Base-by-base conservation (phyloP, 2,329 filamentous ascomycete genomes). In the Aspergillus caelatus region DNA sequence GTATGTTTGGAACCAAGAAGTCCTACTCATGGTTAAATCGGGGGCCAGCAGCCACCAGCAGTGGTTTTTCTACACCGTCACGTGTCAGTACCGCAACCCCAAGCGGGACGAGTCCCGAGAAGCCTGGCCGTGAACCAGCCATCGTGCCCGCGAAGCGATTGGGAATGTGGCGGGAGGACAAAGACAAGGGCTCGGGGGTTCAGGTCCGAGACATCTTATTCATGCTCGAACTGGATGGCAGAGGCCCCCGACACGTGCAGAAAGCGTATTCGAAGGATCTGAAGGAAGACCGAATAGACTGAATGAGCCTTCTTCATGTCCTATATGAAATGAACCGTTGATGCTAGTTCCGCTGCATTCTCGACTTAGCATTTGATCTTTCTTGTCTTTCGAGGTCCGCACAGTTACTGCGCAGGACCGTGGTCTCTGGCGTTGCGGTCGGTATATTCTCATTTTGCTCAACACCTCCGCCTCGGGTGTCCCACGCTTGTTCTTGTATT, bases 121-220 rank as follows among this genome's bases (percentile, higher is more conserved):
- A 75, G 60, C 50, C 65, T 62, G 68, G 69, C 46, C 74, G 70
- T 58, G 74, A 77, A 62, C 65, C 71, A 14, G 78, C 70, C 70
- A 74, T 69, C 70, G 79, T 64, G 75, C 80, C 48, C 39, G 85
- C 86, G 28, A 87, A 88, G 59, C 86, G 88, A 59, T 80, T 92
- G 43, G 92, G 92, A n/a, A 84, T 85, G 19, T 92, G 89, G 85
- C 86, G 92, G 63, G 93, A 97, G 77, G 90, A 93, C 71, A 88
- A 87, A 59, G 88, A 90, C 26, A 91, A 90, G 73, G 93, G 92
- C 36, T 86, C 85, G 68, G 89, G 89, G 30, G 92, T 97, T 55
- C 93, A 97, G 79, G 82, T 96, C 58, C 86, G 94, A 60, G 94
- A 97, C 77, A 89, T 93, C 81, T 82, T 96, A 19, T 83, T 87